These are phyloP conservation scores for Mucor velutinosus DNA, from an alignment of 371 early-diverging fungal species.

Conservation along the genomic window DNA sequence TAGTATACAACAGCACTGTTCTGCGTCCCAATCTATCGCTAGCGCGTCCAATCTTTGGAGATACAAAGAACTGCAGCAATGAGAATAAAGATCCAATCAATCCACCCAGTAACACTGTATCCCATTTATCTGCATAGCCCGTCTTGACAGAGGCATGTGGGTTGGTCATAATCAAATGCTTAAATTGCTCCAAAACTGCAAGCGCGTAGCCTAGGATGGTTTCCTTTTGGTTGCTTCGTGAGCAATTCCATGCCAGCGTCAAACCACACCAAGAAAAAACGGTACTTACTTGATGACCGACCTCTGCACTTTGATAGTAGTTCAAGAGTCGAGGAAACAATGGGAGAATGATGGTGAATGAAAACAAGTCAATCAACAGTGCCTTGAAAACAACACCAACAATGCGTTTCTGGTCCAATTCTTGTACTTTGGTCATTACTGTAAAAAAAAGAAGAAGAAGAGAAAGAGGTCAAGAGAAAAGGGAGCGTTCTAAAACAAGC, in stretches of 20 bases:
- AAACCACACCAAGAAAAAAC: background rate
- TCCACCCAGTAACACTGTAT: constrained; percentile 95
- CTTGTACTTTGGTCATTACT: constrained; percentile 8
- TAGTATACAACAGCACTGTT: constrained; percentile 80
- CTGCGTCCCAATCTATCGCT: constrained; percentile 89
- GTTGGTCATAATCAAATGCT: constrained; percentile 25
- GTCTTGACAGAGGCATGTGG: constrained; percentile 18
- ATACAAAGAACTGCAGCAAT: constrained; percentile 88
- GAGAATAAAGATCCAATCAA: constrained; percentile 91
- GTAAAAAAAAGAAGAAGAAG: background rate
- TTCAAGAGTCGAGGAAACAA: constrained; percentile 80
- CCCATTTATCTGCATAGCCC: constrained; percentile 56
- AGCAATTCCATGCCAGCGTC: background rate
- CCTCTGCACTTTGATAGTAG: constrained; percentile 60
- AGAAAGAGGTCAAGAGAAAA: background rate
- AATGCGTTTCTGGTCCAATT: constrained; percentile 9
- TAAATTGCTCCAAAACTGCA: constrained; percentile 44
- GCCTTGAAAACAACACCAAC: constrained; percentile 63
- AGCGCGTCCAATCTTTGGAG: constrained; percentile 84
- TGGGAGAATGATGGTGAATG: constrained; percentile 97
- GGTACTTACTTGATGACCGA: constrained; percentile 47
- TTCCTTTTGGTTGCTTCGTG: constrained; percentile 16
- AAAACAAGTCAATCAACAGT: constrained; percentile 91
- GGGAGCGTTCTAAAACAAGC: background rate
- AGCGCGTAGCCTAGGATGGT: constrained; percentile 39